phyloP scores from a whole-genome alignment of 371 early-diverging fungal species.

The Mucor circinelloides region DNA sequence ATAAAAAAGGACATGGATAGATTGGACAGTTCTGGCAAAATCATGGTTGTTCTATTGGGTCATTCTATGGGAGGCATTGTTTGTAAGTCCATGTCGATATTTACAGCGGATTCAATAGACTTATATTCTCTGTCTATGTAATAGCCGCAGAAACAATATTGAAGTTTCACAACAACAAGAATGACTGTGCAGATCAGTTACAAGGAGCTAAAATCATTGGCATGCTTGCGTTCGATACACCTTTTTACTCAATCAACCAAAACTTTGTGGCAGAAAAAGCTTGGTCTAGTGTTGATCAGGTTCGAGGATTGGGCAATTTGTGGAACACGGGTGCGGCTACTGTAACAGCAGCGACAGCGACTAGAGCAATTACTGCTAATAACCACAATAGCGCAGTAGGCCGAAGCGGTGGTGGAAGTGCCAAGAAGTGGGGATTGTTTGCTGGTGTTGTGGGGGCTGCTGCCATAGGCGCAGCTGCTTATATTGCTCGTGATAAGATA shows the following conservation, averaged over 20 bases:
- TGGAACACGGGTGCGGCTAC: conserved; percentile 30
- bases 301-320: conserved; percentile 19
- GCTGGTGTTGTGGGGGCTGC: conserved; percentile 59
- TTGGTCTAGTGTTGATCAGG: conserved; percentile 18
- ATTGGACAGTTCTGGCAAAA: conserved; percentile 31
- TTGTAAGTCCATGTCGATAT: conserved; percentile 37
- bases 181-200: conserved; percentile 19
- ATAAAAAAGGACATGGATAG: conserved; percentile 28
- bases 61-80: conserved; percentile 73
- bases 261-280: conserved; percentile 46
- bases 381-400: not conserved
- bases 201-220: conserved; percentile 48
- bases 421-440: conserved; percentile 47
- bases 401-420: not conserved
- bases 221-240: conserved; percentile 63
- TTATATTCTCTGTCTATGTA: not conserved
- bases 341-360: conserved; percentile 7
- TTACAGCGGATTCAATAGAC: not conserved
- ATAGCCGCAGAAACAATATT: conserved; percentile 65
- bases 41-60: conserved; percentile 46
- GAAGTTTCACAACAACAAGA: conserved; percentile 20
- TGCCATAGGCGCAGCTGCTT: conserved; percentile 53
- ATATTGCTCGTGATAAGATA: conserved; percentile 44
- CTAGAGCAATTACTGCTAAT: conserved; percentile 9
- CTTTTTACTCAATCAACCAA: conserved; percentile 60